A percentile compares a stretch with the other conserved stretches of the same genome.
Evolutionary conservation across 352 stramenopile genomes (phyloP).

Genomic region (Phytophthora capsici): DNA sequence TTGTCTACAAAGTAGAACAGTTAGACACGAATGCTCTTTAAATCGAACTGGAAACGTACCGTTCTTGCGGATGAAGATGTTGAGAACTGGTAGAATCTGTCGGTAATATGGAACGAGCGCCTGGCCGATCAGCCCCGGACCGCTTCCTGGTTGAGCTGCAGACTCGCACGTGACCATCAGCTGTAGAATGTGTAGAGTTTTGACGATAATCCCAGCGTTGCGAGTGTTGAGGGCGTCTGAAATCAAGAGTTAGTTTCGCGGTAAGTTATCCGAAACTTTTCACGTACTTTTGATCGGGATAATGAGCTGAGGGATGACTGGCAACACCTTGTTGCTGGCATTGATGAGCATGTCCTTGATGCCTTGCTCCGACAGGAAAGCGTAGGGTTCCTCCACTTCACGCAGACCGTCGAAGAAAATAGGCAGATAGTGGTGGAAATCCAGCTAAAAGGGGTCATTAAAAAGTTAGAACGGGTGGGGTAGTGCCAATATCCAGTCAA

Average conservation of each 20-base stretch:
- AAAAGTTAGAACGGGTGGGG: neutral
- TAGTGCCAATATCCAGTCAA: neutral
- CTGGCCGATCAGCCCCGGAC: slow-evolving; percentile 92
- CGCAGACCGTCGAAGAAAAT: slow-evolving; percentile 98
- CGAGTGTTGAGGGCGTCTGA: slow-evolving; percentile 94
- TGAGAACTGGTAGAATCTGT: slow-evolving; percentile 97
- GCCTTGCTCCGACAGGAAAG: slow-evolving; percentile 95
- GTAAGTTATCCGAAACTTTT: too few species aligned
- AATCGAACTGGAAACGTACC: slow-evolving; percentile 48
- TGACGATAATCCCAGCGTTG: slow-evolving; percentile 94
- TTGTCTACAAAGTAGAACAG: slow-evolving; percentile 75
- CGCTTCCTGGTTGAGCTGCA: slow-evolving; percentile 76
- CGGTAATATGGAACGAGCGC: slow-evolving; percentile 98
- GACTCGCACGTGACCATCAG: slow-evolving; percentile 95
- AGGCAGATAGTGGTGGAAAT: slow-evolving; percentile 98
- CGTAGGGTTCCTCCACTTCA: slow-evolving; percentile 96
- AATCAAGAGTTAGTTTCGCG: neutral
- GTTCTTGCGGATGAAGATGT: slow-evolving; percentile 98
- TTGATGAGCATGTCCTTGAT: slow-evolving; percentile 98
- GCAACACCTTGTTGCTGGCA: slow-evolving; percentile 94
- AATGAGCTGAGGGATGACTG: slow-evolving; percentile 97
- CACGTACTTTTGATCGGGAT: slow-evolving; percentile 97
- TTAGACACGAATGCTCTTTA: neutral
- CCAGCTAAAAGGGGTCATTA: slow-evolving; percentile 66
- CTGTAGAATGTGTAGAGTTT: slow-evolving; percentile 97